Base-by-base conservation (phyloP, 345 rosid species). In the Hibiscus syriacus region DNA sequence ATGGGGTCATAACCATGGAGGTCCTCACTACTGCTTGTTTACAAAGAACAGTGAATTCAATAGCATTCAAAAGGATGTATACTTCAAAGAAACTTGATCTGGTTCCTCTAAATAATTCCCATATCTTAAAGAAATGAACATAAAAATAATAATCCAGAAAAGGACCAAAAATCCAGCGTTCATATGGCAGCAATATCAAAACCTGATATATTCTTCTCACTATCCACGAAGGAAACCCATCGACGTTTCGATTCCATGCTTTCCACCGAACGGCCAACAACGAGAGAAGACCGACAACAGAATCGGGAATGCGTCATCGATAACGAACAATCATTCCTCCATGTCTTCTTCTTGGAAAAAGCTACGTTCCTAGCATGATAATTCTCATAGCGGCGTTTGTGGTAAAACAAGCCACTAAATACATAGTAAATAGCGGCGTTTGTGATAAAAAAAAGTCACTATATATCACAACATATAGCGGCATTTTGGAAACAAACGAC, bases 271-370 rank as follows among this genome's bases (percentile, higher is more conserved):
- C 20, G 17, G 4, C 48, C 55, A 34, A 12, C 54, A 8, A 19
- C 58, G 27, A 50, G 45, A 65, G 64, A 56, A 49, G 56, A 55
- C 1, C 27, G 55, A 63, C 73, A 68, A 29, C 67, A 57, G 68
- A 64, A 58, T 0, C 66, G 46, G 68, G 69, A 39, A 59, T 63
- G 34, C 1, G 56, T 22, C 20, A 55, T 36, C 16, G 61, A 65
- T 25, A 77, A 61, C 13, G 67, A 70, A 48, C 70, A 38, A 4
- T 49, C 52, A 16, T 22, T 54, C 61, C 36, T 25, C 62, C 46
- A 34, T 20, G 41, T 6, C 5, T 38, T 26, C 48, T 70, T 73
- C 70, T 22, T 67, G 17, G 67, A 62, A 14, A 70, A 73, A 0
- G 45, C 61, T 29, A 66, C 32, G 3, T 48, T 62, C 20, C 55